Percentiles rank a stretch among this genome's conserved stretches.
Conservation (phyloP, 2,329 filamentous ascomycete species). For the Capronia coronata region DNA sequence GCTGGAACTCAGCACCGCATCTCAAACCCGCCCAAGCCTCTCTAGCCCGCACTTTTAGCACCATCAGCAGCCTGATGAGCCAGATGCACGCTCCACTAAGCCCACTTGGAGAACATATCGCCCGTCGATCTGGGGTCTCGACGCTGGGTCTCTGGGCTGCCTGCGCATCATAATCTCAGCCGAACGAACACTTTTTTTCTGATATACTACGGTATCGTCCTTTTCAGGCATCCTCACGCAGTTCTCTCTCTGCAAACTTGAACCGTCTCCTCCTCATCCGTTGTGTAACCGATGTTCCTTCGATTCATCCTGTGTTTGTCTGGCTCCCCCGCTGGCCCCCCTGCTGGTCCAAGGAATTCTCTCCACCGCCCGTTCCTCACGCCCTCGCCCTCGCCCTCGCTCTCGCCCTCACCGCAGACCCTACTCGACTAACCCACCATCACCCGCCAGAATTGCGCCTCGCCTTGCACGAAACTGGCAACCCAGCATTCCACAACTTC, state of each 20-base stretch:
- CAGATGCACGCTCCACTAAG: background rate
- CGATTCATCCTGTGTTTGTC: slow-evolving; percentile 4
- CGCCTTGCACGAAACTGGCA: slow-evolving; percentile 27
- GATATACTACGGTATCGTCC: slow-evolving; percentile 20
- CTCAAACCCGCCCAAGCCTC: background rate
- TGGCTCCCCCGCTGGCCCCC: slow-evolving; percentile 5
- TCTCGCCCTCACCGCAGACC: slow-evolving; percentile 22
- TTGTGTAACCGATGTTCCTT: slow-evolving; percentile 6
- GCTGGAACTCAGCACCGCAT: too few species aligned
- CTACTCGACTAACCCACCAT: slow-evolving; percentile 8
- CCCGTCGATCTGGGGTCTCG: slow-evolving; percentile 11
- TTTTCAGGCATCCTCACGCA: background rate
- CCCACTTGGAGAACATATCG: background rate
- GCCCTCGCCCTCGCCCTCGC: slow-evolving; percentile 2
- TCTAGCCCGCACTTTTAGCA: background rate
- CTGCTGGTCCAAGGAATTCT: background rate
- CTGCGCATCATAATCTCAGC: slow-evolving; percentile 22
- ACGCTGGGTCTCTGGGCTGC: background rate
- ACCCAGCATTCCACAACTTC: slow-evolving; percentile 29
- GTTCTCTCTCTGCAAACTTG: too few species aligned
- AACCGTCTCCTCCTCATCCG: slow-evolving; percentile 10
- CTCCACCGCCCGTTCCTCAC: slow-evolving; percentile 8
- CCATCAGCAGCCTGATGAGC: background rate
- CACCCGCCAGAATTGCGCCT: slow-evolving; percentile 22
- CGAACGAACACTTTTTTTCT: slow-evolving; percentile 6